phyloP scores from a whole-genome alignment of 352 stramenopile species.

The Thalassiosira hispida region DNA sequence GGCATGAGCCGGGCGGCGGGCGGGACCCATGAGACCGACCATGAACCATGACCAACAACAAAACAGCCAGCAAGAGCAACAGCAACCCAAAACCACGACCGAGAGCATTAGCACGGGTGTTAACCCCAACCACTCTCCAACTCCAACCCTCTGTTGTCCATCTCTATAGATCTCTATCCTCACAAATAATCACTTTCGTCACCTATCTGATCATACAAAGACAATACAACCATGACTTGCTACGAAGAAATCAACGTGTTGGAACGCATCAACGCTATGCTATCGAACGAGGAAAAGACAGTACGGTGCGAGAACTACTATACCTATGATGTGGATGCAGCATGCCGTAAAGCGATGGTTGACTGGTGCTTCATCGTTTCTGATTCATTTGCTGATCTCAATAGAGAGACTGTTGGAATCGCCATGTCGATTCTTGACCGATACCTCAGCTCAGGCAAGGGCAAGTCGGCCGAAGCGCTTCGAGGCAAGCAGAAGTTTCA shows the following conservation, averaged over 20 bases:
- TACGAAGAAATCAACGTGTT: slow-evolving; percentile 7
- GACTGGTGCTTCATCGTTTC: slow-evolving; percentile 39
- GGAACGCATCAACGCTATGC: slow-evolving; percentile 37
- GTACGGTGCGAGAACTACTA: slow-evolving; percentile 40
- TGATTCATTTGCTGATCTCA: slow-evolving; percentile 31
- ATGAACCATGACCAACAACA: too few relatives aligned
- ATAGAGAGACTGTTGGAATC: slow-evolving; percentile 45
- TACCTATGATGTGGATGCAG: slow-evolving; percentile 22
- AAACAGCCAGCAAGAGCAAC: too few relatives aligned
- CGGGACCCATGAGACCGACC: too few relatives aligned
- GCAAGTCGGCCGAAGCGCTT: slow-evolving; percentile 13
- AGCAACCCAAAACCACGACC: too few relatives aligned
- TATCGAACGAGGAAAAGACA: slow-evolving; percentile 34
- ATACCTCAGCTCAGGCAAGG: slow-evolving; percentile 36
- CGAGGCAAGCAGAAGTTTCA: slow-evolving; percentile 43
- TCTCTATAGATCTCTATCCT: too few relatives aligned
- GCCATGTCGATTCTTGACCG: slow-evolving; percentile 51
- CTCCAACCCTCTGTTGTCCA: too few relatives aligned
- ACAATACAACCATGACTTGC: background rate
- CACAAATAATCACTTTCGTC: too few relatives aligned
- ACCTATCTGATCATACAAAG: too few relatives aligned
- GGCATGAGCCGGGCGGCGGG: too few relatives aligned
- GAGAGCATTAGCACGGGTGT: too few relatives aligned
- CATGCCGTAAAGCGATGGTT: slow-evolving; percentile 35
- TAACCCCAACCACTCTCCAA: too few relatives aligned